Conservation (phyloP, 2,329 filamentous ascomycete species). For the Colletotrichum higginsianum region DNA sequence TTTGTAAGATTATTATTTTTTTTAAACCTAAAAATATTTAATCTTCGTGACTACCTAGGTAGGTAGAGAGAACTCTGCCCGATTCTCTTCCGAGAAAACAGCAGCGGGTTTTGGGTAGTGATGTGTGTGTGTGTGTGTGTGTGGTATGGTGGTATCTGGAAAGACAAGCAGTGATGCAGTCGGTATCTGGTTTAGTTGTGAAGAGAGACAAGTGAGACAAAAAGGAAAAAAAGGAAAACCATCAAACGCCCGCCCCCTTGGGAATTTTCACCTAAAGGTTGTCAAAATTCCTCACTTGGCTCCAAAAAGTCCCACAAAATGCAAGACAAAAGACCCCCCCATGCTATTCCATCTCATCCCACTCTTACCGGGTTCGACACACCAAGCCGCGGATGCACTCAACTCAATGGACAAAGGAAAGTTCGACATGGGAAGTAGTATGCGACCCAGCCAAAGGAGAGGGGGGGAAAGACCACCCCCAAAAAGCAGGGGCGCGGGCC, state of each 20-base stretch:
- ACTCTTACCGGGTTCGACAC: neutral
- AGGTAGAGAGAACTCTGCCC: neutral
- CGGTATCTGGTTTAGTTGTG: conserved; percentile 7
- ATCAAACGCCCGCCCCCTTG: conserved; percentile 19
- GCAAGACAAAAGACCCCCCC: neutral
- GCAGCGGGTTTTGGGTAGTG: neutral
- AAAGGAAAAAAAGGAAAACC: neutral
- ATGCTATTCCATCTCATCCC: neutral
- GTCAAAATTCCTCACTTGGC: conserved; percentile 24
- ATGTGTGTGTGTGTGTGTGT: neutral
- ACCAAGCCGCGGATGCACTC: conserved; percentile 20
- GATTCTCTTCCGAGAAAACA: conserved; percentile 1
- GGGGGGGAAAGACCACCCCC: neutral
- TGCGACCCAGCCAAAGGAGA: conserved; percentile 1
- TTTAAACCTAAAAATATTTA: neutral
- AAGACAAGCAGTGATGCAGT: conserved; percentile 20
- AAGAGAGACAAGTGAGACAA: neutral
- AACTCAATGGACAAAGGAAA: conserved; percentile 15
- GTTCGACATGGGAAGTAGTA: neutral
- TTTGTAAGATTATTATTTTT: too few species aligned
- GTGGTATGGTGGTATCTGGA: conserved; percentile 23
- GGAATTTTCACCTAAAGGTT: conserved; percentile 15
- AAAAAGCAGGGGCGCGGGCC: neutral
- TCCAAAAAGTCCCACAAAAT: conserved; percentile 26
- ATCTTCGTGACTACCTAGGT: neutral